phyloP scores from a whole-genome alignment of 495 filamentous ascomycete species.

The Pseudevernia furfuracea region DNA sequence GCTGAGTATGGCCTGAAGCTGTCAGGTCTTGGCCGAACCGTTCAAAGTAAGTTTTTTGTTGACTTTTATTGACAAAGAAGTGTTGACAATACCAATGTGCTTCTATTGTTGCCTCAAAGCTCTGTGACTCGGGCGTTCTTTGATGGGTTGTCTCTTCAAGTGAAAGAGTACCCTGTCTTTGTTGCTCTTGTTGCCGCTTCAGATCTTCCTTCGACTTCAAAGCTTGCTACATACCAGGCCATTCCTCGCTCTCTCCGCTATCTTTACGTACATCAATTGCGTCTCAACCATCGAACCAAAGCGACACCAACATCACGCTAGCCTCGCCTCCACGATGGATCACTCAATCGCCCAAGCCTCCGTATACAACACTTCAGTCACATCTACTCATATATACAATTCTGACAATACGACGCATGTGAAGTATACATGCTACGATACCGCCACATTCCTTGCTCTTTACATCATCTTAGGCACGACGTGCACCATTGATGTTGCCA shows the following conservation, averaged over 20 bases:
- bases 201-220: background rate
- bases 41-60: background rate
- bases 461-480: background rate
- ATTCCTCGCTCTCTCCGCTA: background rate
- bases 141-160: background rate
- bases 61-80: background rate
- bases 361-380: background rate
- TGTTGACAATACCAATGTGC: background rate
- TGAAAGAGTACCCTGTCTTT: background rate
- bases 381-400: background rate
- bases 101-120: background rate
- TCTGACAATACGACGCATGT: background rate
- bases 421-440: background rate
- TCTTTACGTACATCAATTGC: background rate
- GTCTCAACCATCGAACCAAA: background rate
- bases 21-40: too few species aligned
- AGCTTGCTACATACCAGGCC: background rate
- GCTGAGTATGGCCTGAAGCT: background rate
- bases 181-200: background rate
- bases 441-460: background rate
- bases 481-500: background rate
- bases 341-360: background rate
- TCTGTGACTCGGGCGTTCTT: background rate
- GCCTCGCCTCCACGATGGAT: background rate
- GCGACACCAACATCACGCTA: background rate